A percentile compares a stretch with the other conserved stretches of the same genome.
Conservation (phyloP, 768 basidiomycete species). For the Hirschioporus abietinus region DNA sequence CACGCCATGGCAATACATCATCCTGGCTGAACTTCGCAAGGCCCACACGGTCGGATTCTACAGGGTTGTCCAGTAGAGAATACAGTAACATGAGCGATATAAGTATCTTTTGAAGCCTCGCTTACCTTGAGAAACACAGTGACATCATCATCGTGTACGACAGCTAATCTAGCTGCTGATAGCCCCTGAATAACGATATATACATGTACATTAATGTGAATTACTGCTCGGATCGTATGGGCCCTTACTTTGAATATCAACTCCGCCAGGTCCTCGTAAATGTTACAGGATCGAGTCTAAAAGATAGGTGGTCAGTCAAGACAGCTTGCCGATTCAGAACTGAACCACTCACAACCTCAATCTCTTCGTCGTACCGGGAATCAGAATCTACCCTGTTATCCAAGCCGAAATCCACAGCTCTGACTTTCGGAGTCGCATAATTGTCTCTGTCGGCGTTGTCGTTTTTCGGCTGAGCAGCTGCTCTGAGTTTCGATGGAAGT, state of each 20-base stretch:
- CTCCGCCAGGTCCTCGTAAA: background rate
- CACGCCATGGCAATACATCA: background rate
- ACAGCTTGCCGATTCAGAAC: background rate
- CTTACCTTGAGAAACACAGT: background rate
- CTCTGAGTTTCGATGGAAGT: background rate
- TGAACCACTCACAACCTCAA: background rate
- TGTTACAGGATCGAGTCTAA: background rate
- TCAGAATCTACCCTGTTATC: background rate
- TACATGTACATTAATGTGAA: background rate
- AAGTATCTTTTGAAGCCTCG: background rate
- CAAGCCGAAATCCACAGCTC: background rate
- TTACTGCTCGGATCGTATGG: background rate
- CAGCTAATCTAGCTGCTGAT: background rate
- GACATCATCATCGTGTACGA: background rate
- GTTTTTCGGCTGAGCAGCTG: background rate
- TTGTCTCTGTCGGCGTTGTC: background rate
- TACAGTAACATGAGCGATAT: background rate
- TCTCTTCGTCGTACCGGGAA: background rate
- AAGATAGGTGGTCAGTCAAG: background rate
- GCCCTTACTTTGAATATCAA: background rate
- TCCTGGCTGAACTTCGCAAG: background rate
- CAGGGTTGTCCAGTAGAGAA: background rate
- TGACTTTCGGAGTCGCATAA: background rate
- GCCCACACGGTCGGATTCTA: background rate
- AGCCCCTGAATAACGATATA: background rate